Evolutionary conservation across 208 protist genomes (phyloP).

Genomic region (Trypanosoma avium): DNA sequence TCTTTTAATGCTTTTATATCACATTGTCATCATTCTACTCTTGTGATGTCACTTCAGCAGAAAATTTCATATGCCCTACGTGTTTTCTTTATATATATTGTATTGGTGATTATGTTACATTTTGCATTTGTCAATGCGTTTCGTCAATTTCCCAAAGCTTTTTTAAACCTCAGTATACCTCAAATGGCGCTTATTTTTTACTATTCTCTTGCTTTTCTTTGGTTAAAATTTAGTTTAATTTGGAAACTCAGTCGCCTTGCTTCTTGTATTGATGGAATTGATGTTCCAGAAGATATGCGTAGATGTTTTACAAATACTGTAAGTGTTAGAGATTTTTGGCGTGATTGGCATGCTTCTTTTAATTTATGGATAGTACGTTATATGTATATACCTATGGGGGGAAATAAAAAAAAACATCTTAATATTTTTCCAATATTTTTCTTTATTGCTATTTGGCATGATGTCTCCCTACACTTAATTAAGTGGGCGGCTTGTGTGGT

Average conservation of each 20-base stretch:
- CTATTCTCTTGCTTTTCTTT: slow-evolving; percentile 56
- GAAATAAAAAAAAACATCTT: slow-evolving; percentile 41
- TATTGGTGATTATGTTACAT: slow-evolving; percentile 31
- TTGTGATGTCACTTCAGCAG: slow-evolving; percentile 20
- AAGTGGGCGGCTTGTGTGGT: slow-evolving; percentile 68
- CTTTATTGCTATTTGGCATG: slow-evolving; percentile 94
- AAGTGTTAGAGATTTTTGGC: slow-evolving; percentile 90
- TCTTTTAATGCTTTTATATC: slow-evolving; percentile 90
- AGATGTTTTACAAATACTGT: slow-evolving; percentile 71
- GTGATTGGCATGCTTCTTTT: slow-evolving; percentile 91
- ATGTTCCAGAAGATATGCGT: slow-evolving; percentile 84
- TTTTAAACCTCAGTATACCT: slow-evolving; percentile 5
- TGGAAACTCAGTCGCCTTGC: slow-evolving; percentile 75
- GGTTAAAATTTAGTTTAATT: slow-evolving; percentile 73
- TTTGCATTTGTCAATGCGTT: slow-evolving; percentile 58
- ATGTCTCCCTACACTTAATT: slow-evolving; percentile 69
- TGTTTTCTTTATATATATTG: slow-evolving; percentile 31
- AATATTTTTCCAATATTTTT: slow-evolving; percentile 90
- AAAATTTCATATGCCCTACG: slow-evolving; percentile 34
- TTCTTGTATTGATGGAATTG: slow-evolving; percentile 68
- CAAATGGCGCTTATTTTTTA: slow-evolving; percentile 37
- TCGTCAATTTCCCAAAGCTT: slow-evolving; percentile 23
- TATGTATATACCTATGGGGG: slow-evolving; percentile 81
- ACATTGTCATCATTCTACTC: slow-evolving; percentile 48
- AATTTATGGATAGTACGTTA: slow-evolving; percentile 94